Evolutionary conservation across 495 filamentous ascomycete species (phyloP), one percentile per base, ranked within the genome.

Genomic region (Trichoderma orchidacearum): DNA sequence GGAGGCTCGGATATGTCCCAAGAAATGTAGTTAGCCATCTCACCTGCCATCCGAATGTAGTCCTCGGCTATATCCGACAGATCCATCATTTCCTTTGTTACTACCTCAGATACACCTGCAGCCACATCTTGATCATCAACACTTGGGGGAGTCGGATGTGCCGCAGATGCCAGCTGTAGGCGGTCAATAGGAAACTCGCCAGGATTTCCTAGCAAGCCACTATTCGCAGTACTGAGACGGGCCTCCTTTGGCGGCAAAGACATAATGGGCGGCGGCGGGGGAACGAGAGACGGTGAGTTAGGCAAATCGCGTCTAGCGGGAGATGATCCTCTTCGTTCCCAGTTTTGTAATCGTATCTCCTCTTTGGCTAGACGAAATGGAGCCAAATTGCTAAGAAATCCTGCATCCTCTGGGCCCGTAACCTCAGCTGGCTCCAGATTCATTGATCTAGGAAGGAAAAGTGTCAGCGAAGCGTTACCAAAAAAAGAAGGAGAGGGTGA

Each of bases 11-110:
- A 51, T 12, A 50, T 31, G 55, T 57, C 55, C 55, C 55, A 57
- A 0, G 55, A 51, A 5, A 57, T 57, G 55, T 51, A 57, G 13
- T 51, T 32, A 9, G 55, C 30, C 55, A 57, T 57, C 55, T 57
- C 55, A 15, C 41, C 41, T 3, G 55, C 55, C 21, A 57, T 31
- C 23, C 55, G 55, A 27, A 57, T 31, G 41, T 57, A 57, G 36
- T 57, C 55, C 21, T 51, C 29, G 3, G 41, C 41, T 15, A 48
- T 9, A 25, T 48, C 41, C 13, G 41, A 48, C 8, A 48, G 27
- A 13, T 27, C 18, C 6, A 48, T 13, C 41, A 27, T 27, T 2
- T 27, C 18, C 2, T 48, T 48, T 13, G 18, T 1, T 9, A 48
- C 41, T 27, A 7, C 41, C n/a, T 13, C 41, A 18, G 23, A 23